These are phyloP conservation scores for Letharia columbiana DNA, from an alignment of 495 filamentous ascomycete species.

Conservation along the genomic window DNA sequence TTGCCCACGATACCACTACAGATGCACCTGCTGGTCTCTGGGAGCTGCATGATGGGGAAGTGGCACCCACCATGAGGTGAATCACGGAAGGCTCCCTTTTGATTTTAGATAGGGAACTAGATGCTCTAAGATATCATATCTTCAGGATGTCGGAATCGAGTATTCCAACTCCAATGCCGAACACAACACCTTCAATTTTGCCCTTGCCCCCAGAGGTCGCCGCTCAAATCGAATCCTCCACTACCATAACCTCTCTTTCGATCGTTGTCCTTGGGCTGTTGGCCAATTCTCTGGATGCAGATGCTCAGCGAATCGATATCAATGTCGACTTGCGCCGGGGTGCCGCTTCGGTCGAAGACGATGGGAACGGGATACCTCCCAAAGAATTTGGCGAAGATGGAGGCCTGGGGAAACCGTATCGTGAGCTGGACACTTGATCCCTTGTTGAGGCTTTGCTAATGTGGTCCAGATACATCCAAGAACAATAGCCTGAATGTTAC, in stretches of 20 bases:
- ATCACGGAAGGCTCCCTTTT: background rate
- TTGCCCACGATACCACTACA: background rate
- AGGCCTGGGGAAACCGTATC: slow-evolving; percentile 64
- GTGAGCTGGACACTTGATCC: slow-evolving; percentile 37
- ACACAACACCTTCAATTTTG: slow-evolving; percentile 42
- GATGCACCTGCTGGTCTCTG: slow-evolving; percentile 16
- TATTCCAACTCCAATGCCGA: slow-evolving; percentile 4
- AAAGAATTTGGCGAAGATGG: slow-evolving; percentile 61
- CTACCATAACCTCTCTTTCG: slow-evolving; percentile 63
- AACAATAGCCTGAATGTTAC: slow-evolving; percentile 35
- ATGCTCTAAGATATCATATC: background rate
- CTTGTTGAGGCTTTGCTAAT: background rate
- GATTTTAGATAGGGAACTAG: background rate
- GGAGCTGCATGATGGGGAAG: slow-evolving; percentile 12
- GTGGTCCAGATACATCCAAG: slow-evolving; percentile 67
- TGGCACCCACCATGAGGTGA: slow-evolving; percentile 24
- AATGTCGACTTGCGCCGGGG: slow-evolving; percentile 69
- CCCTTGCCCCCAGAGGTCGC: slow-evolving; percentile 65
- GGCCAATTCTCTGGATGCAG: slow-evolving; percentile 80
- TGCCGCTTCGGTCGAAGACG: slow-evolving; percentile 76
- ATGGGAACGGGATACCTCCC: slow-evolving; percentile 72
- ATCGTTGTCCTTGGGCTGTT: slow-evolving; percentile 66
- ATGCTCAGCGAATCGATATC: slow-evolving; percentile 60
- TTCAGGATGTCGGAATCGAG: background rate
- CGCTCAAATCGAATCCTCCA: slow-evolving; percentile 83